Percentiles rank a stretch among this genome's conserved stretches.
phyloP scores from a whole-genome alignment of 345 rosid genomes.

The Eucalyptus microcorys region DNA sequence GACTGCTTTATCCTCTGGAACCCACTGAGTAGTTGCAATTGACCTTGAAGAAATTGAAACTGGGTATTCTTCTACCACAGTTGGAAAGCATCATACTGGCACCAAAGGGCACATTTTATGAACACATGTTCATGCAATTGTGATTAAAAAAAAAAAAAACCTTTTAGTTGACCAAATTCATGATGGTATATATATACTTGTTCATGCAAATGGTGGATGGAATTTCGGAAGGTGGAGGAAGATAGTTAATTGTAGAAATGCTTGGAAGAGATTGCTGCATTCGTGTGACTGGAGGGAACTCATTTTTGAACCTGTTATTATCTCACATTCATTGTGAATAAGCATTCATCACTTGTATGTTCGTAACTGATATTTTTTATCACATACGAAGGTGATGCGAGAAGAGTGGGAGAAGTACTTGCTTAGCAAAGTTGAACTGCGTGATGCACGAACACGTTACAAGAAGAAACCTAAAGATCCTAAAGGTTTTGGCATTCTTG shows the following conservation, averaged over 20 bases:
- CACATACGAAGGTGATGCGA: constrained; percentile 54
- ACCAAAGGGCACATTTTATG: neutral
- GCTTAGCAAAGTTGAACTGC: constrained; percentile 75
- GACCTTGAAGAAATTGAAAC: neutral
- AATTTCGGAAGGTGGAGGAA: neutral
- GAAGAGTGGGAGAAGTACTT: constrained; percentile 94
- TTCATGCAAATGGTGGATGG: neutral
- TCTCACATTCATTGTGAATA: neutral
- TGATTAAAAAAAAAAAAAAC: neutral
- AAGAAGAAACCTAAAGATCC: constrained; percentile 70
- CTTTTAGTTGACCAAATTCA: neutral
- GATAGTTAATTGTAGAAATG: neutral
- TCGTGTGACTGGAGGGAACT: neutral
- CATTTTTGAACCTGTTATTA: neutral
- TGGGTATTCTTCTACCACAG: neutral
- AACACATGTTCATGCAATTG: neutral
- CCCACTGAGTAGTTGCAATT: neutral
- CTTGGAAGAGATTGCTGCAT: neutral
- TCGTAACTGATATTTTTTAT: neutral
- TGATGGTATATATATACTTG: neutral
- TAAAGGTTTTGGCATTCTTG: constrained; percentile 93
- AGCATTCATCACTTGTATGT: neutral
- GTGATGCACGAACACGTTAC: constrained; percentile 46
- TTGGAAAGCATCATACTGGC: neutral
- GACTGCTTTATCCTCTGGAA: neutral